Base-by-base conservation (phyloP, 2,329 filamentous ascomycete genomes). In the Ophiocordyceps unilateralis region DNA sequence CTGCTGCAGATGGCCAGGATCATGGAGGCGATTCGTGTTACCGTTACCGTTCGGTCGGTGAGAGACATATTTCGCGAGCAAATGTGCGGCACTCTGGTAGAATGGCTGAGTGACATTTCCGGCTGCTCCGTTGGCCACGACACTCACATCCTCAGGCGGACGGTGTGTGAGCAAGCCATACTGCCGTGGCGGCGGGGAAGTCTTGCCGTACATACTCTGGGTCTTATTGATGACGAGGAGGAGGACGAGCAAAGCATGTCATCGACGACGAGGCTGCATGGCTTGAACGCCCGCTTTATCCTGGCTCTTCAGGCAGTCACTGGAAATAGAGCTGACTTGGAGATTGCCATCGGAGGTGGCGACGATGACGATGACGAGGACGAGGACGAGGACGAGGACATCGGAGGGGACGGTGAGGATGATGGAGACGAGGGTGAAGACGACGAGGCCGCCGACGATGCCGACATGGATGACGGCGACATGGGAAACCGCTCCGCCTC, bases 31-130 rank as follows among this genome's bases (percentile, higher is more conserved):
- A 95, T 98, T 59, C 88, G 93, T 57, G 78, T 98, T 45, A 96
- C 91, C 0, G 86, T 95, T 41, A 98, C 91, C 1, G 87, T 98
- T 47, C 78, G 91, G 39, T 94, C 89, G 10, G 78, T 91, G 5
- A 76, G 93, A 51, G 91, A 98, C 61, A 96, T 87, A 0, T 98
- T 96, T 63, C 76, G 91, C 46, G 91, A 98, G 58, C 84, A 96
- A 58, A 98, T 98, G 93, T 95, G 88, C 53, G 87, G 84, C n/a
- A 86, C 87, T 15, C 89, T 98, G 47, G 82, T 98, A 43, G 88
- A 95, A 53, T 98, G 93, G 93, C 72, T 98, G 19, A 74, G 80
- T 42, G 93, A 98, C 59, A 93, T 98, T 53, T 76, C 87, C 8
- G 87, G 87, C 24, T 95, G 88, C 60, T 82, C 78, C 43, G 83